Evolutionary conservation across 2,329 filamentous ascomycete genomes (phyloP).

Genomic region (Pseudocercospora ulei): DNA sequence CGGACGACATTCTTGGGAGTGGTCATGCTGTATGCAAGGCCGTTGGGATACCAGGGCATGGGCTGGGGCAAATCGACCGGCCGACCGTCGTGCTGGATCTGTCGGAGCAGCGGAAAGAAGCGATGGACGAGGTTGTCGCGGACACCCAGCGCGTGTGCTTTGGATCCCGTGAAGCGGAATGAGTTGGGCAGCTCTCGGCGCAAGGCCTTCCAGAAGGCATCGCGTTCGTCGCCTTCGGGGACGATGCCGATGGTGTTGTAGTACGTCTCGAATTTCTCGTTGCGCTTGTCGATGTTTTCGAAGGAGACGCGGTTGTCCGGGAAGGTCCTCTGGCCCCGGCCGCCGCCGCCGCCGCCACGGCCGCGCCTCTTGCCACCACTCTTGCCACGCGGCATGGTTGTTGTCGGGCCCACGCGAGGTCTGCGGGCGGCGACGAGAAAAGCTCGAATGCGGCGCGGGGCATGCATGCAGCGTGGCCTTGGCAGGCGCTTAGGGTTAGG

Average conservation of each 20-base stretch:
- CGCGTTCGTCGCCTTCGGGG: conserved; percentile 60
- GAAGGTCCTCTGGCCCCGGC: conserved; percentile 24
- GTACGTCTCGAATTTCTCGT: conserved; percentile 75
- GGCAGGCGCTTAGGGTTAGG: too few relatives aligned
- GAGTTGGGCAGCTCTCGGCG: conserved; percentile 85
- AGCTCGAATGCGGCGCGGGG: too few relatives aligned
- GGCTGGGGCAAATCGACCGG: conserved; percentile 70
- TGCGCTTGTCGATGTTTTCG: conserved; percentile 61
- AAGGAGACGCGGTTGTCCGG: conserved; percentile 39
- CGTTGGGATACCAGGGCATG: conserved; percentile 87
- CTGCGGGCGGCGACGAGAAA: conserved; percentile 13
- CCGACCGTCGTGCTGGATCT: conserved; percentile 72
- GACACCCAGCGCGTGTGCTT: conserved; percentile 86
- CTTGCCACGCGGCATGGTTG: conserved; percentile 22
- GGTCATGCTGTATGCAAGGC: conserved; percentile 95
- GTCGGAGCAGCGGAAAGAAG: conserved; percentile 83
- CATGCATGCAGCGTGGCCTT: too few relatives aligned
- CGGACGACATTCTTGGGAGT: conserved; percentile 93
- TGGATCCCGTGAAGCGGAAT: conserved; percentile 93
- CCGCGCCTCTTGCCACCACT: conserved; percentile 24
- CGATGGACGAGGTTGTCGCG: conserved; percentile 76
- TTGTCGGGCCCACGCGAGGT: conserved; percentile 9
- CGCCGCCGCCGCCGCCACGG: conserved; percentile 24
- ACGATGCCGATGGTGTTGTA: conserved; percentile 72
- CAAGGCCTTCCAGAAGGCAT: conserved; percentile 74